phyloP scores from a whole-genome alignment of 2,329 filamentous ascomycete species.

The Aspergillus arachidicola region DNA sequence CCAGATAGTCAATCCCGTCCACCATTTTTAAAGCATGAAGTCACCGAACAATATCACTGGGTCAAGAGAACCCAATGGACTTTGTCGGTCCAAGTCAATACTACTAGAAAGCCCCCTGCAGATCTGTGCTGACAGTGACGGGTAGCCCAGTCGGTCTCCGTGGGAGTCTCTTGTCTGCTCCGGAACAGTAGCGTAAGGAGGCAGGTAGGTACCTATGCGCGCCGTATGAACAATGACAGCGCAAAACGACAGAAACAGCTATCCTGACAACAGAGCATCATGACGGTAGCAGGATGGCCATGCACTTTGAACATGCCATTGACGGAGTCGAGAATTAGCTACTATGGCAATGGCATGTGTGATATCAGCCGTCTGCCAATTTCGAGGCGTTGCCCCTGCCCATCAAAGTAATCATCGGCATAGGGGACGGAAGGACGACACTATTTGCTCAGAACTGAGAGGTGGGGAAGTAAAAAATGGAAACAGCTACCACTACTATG shows the following conservation, averaged over 20 bases:
- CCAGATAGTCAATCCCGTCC: slow-evolving; percentile 15
- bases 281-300: neutral
- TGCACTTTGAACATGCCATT: neutral
- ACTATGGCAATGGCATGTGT: slow-evolving; percentile 1
- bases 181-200: neutral
- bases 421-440: neutral
- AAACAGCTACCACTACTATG: neutral
- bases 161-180: neutral
- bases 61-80: slow-evolving; percentile 9
- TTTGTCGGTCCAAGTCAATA: slow-evolving; percentile 8
- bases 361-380: neutral
- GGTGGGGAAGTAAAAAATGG: neutral
- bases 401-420: neutral
- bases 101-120: slow-evolving; percentile 14
- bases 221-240: neutral
- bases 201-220: neutral
- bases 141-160: neutral
- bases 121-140: slow-evolving; percentile 8
- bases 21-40: slow-evolving; percentile 19
- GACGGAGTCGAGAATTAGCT: slow-evolving; percentile 1
- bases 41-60: slow-evolving; percentile 19
- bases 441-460: neutral
- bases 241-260: neutral
- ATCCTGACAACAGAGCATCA: neutral
- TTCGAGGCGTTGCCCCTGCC: neutral